These are phyloP conservation scores for Sphenostylis stenocarpa DNA, from an alignment of 306 rosid genomes.

Conservation along the genomic window DNA sequence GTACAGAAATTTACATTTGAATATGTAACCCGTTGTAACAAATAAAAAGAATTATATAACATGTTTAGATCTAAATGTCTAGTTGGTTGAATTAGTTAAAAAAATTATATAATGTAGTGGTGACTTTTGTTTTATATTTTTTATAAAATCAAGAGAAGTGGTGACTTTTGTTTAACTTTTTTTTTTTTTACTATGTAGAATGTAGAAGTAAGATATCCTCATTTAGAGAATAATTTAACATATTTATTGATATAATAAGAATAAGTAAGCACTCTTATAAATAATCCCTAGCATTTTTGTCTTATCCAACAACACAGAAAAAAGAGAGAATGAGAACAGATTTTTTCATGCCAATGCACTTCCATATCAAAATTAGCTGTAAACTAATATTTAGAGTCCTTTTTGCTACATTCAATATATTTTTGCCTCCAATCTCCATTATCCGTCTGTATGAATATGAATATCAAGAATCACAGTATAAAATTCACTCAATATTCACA, in stretches of 20 bases:
- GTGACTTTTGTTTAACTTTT: no score
- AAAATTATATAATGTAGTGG: no score
- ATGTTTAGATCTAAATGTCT: no score
- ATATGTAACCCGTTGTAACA: no score
- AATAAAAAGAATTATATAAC: no score
- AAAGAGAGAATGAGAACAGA: not conserved
- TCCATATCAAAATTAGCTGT: constrained; percentile 30
- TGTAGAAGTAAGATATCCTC: no score
- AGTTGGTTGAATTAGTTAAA: no score
- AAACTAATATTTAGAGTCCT: constrained; percentile 15
- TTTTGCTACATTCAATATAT: constrained; percentile 17
- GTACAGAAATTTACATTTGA: no score
- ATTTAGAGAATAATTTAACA: not conserved
- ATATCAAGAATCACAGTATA: constrained; percentile 25
- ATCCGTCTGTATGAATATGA: constrained; percentile 20
- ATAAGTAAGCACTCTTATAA: not conserved
- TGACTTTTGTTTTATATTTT: no score
- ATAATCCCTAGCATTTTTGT: not conserved
- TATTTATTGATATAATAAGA: not conserved
- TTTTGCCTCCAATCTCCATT: constrained; percentile 19
- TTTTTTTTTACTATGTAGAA: no score
- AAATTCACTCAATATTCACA: constrained; percentile 32
- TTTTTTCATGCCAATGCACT: not conserved
- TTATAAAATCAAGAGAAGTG: no score
- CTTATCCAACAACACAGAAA: not conserved